A percentile compares a stretch with the other conserved stretches of the same genome.
Conservation (phyloP, 805 yeast genomes). For the Saturnispora galanensis region DNA sequence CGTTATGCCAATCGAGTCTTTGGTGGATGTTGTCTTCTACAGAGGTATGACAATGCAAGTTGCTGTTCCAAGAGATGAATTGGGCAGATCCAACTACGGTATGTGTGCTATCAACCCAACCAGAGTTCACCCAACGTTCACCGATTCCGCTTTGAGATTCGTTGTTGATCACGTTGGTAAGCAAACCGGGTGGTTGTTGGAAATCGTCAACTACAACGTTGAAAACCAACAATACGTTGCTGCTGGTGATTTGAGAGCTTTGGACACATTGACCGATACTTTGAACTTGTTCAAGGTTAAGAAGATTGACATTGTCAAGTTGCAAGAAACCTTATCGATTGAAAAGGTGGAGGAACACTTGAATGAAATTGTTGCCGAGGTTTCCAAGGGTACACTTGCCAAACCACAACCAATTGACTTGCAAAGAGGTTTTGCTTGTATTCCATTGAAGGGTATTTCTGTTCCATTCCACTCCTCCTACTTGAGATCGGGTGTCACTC, state of each 20-base stretch:
- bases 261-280: conserved; percentile 88
- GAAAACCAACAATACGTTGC: conserved; percentile 98
- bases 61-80: conserved; percentile 94
- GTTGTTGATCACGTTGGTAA: conserved; percentile 82
- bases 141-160: conserved; percentile 87
- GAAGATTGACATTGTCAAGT: conserved; percentile 85
- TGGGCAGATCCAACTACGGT: conserved; percentile 96
- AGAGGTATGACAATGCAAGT: conserved; percentile 99
- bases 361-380: conserved; percentile 79
- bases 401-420: conserved; percentile 96
- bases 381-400: conserved; percentile 66
- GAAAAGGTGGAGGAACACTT: conserved; percentile 87
- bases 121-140: conserved; percentile 79
- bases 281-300: conserved; percentile 88
- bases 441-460: conserved; percentile 97
- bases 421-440: conserved; percentile 97
- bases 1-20: conserved; percentile 96
- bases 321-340: conserved; percentile 70
- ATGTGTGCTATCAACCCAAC: conserved; percentile 98
- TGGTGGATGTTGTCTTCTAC: conserved; percentile 96
- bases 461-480: conserved; percentile 99
- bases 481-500: conserved; percentile 96
- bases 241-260: conserved; percentile 95
- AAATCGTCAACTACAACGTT: conserved; percentile 96
- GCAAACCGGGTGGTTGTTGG: conserved; percentile 88